These are phyloP conservation scores for Auricularia heimuer DNA, from an alignment of 768 basidiomycete species.

Conservation along the genomic window DNA sequence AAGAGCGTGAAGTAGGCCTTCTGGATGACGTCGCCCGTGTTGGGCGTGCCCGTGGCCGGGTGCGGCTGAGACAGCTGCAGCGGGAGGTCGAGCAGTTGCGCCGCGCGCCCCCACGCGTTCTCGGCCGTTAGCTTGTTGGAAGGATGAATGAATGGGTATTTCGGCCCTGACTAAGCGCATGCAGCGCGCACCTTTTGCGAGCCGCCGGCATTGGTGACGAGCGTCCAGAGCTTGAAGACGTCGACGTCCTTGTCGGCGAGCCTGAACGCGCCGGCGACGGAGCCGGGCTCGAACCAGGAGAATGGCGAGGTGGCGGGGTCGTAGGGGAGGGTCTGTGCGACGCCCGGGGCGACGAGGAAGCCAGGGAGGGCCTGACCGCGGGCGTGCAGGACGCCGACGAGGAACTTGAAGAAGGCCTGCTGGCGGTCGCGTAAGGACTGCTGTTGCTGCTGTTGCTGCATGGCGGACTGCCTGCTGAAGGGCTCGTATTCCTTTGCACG, in stretches of 20 bases:
- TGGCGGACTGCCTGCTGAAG: not conserved
- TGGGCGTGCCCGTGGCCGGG: slow-evolving; percentile 32
- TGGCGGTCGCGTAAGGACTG: slow-evolving; percentile 24
- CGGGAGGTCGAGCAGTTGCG: slow-evolving; percentile 50
- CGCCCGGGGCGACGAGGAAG: slow-evolving; percentile 48
- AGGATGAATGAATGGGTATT: not conserved
- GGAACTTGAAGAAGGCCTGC: slow-evolving; percentile 47
- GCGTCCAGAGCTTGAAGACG: slow-evolving; percentile 62
- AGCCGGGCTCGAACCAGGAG: slow-evolving; percentile 53
- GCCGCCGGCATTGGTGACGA: slow-evolving; percentile 54
- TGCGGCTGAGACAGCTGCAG: slow-evolving; percentile 41
- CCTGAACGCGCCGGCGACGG: slow-evolving; percentile 47
- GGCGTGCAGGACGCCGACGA: slow-evolving; percentile 49
- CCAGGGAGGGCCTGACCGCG: slow-evolving; percentile 64
- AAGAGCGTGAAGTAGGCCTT: slow-evolving; percentile 56
- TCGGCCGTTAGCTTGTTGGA: slow-evolving; percentile 12
- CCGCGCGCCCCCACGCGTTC: slow-evolving; percentile 47
- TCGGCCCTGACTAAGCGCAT: not conserved
- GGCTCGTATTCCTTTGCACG: not conserved
- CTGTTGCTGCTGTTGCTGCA: slow-evolving; percentile 19
- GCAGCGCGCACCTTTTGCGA: slow-evolving; percentile 39
- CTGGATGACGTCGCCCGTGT: slow-evolving; percentile 42
- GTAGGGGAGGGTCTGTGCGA: slow-evolving; percentile 39
- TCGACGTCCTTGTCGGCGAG: slow-evolving; percentile 62
- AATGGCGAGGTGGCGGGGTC: slow-evolving; percentile 56